Evolutionary conservation across 352 stramenopile species (phyloP).

Genomic region (Phytophthora rubi): DNA sequence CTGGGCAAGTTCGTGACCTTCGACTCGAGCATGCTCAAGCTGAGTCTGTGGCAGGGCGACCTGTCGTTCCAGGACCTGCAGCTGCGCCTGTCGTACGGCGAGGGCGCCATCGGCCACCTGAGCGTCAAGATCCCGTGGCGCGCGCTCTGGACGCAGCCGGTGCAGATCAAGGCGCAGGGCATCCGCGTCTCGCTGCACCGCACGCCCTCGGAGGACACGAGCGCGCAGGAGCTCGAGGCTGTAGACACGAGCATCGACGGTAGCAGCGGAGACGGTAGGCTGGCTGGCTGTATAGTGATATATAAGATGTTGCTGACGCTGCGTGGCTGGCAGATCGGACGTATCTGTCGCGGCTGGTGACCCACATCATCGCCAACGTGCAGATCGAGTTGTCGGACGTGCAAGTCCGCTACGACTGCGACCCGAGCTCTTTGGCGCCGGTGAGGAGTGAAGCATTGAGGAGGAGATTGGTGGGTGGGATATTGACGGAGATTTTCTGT

Average conservation of each 20-base stretch:
- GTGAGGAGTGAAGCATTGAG: conserved; percentile 33
- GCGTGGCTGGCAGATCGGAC: conserved; percentile 58
- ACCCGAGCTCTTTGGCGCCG: conserved; percentile 62
- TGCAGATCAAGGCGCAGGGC: conserved; percentile 76
- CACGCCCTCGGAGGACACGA: conserved; percentile 28
- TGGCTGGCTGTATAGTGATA: not conserved
- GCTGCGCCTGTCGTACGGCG: conserved; percentile 79
- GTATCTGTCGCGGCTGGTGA: conserved; percentile 83
- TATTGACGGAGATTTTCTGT: conserved; percentile 4
- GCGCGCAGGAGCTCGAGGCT: conserved; percentile 7
- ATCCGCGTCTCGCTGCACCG: conserved; percentile 80
- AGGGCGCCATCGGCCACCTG: conserved; percentile 77
- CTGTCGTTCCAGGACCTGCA: conserved; percentile 85
- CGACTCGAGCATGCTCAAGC: conserved; percentile 82
- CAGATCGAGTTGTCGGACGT: conserved; percentile 87
- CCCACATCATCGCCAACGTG: conserved; percentile 88
- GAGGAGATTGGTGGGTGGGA: not conserved
- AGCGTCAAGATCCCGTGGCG: conserved; percentile 89
- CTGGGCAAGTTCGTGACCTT: conserved; percentile 91
- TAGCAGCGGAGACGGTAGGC: conserved; percentile 47
- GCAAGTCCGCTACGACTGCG: conserved; percentile 86
- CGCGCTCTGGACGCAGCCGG: conserved; percentile 81
- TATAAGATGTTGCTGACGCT: conserved; percentile 8
- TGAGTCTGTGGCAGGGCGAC: conserved; percentile 88
- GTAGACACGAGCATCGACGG: conserved; percentile 42